Percentiles rank a stretch among this genome's conserved stretches.
These are phyloP conservation scores for Monosporascus sp. DNA, from an alignment of 2,329 filamentous ascomycete genomes.

Conservation along the genomic window DNA sequence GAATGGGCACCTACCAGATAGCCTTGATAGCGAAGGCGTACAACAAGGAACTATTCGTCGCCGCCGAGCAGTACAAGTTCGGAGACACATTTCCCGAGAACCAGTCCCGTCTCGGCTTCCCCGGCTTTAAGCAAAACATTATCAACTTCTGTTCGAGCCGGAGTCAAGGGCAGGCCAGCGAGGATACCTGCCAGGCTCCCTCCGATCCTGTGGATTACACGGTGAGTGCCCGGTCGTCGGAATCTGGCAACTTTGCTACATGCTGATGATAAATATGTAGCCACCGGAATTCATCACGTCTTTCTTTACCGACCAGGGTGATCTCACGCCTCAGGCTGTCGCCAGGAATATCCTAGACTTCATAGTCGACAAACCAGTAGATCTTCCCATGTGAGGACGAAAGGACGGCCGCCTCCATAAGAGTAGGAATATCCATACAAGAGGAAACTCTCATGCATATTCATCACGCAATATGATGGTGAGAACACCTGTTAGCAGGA, in stretches of 20 bases:
- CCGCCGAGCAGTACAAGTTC: slow-evolving; percentile 95
- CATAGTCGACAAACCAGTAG: not conserved
- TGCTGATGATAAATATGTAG: slow-evolving; percentile 5
- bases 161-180: slow-evolving; percentile 6
- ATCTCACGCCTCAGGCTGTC: slow-evolving; percentile 23
- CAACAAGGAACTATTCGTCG: slow-evolving; percentile 71
- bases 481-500: not conserved
- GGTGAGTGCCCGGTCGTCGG: slow-evolving; percentile 9
- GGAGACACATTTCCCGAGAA: slow-evolving; percentile 78
- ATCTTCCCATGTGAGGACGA: not conserved
- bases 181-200: slow-evolving; percentile 5
- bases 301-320: slow-evolving; percentile 26
- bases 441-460: not conserved
- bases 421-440: too few species aligned
- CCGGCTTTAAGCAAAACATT: slow-evolving; percentile 33
- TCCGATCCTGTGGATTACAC: slow-evolving; percentile 21
- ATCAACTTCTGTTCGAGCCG: slow-evolving; percentile 22
- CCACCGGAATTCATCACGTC: slow-evolving; percentile 24
- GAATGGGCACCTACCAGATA: slow-evolving; percentile 82
- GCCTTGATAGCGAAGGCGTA: slow-evolving; percentile 70
- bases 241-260: not conserved
- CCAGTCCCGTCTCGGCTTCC: slow-evolving; percentile 50
- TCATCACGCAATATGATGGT: not conserved
- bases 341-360: slow-evolving; percentile 27
- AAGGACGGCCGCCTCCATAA: too few species aligned